Percentiles rank a stretch among this genome's conserved stretches.
Conservation (phyloP, 169 alveolate genomes). For the Eimeria praecox region DNA sequence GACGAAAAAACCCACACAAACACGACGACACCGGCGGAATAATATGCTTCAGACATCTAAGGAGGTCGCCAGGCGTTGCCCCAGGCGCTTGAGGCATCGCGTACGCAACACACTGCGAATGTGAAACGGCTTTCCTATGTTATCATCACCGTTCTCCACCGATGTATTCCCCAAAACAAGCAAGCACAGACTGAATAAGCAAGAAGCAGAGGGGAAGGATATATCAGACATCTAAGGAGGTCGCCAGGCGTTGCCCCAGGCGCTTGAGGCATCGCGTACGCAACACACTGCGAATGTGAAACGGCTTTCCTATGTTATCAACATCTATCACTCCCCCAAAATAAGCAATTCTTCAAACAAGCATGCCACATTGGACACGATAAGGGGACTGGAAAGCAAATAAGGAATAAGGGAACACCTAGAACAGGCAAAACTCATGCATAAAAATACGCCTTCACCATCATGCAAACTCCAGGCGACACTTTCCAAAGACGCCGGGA, state of each 20-base stretch:
- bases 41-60: conserved; percentile 81
- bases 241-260: conserved; percentile 83
- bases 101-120: conserved; percentile 72
- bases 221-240: conserved; percentile 81
- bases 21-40: no score
- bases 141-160: neutral
- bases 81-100: conserved; percentile 71
- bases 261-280: conserved; percentile 81
- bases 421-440: neutral
- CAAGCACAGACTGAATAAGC: neutral
- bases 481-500: neutral
- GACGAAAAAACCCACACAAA: no score
- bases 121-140: conserved; percentile 69
- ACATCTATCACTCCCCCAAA: neutral
- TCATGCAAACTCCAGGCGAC: neutral
- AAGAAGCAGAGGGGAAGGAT: neutral
- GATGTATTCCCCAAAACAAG: neutral
- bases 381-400: neutral
- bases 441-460: neutral
- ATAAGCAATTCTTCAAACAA: neutral
- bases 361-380: neutral
- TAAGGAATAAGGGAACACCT: neutral
- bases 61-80: conserved; percentile 76
- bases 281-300: conserved; percentile 83
- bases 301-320: conserved; percentile 68